These are phyloP conservation scores for Leccinum griseonigrum DNA, from an alignment of 1,284 basidiomycete species.

Conservation along the genomic window DNA sequence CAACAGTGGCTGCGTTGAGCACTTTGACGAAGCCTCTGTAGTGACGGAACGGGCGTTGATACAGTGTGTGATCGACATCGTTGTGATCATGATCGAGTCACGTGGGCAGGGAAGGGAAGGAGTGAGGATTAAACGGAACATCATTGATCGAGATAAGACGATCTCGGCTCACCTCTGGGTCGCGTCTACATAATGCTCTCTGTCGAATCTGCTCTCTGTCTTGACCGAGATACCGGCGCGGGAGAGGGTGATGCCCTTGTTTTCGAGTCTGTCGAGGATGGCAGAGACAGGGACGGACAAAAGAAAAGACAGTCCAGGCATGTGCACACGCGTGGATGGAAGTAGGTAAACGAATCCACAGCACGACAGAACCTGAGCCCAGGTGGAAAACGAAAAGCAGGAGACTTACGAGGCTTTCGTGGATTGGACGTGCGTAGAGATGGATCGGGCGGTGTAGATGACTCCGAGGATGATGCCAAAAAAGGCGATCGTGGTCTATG, in stretches of 20 bases:
- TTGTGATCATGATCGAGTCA: background rate
- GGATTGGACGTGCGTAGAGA: slow-evolving; percentile 40
- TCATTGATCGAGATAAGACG: background rate
- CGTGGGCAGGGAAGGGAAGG: background rate
- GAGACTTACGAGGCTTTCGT: slow-evolving; percentile 46
- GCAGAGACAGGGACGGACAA: too few species aligned
- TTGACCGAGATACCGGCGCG: slow-evolving; percentile 60
- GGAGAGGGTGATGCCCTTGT: slow-evolving; percentile 54
- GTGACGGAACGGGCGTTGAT: background rate
- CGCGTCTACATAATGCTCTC: slow-evolving; percentile 65
- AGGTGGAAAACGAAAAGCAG: background rate
- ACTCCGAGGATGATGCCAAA: slow-evolving; percentile 43
- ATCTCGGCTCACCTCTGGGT: slow-evolving; percentile 57
- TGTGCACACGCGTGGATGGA: background rate
- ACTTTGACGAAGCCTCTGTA: slow-evolving; percentile 28
- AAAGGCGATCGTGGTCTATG: slow-evolving; percentile 44
- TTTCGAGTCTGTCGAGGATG: slow-evolving; percentile 44
- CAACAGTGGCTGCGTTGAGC: slow-evolving; percentile 21
- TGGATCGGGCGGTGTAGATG: slow-evolving; percentile 34
- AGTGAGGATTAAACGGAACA: background rate
- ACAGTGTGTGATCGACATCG: background rate
- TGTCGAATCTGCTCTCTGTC: slow-evolving; percentile 53
- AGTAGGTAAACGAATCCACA: background rate
- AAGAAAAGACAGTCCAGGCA: background rate
- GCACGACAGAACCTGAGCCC: background rate